Evolutionary conservation across 805 yeast species (phyloP), one percentile per base, ranked within the genome.

Genomic region (Yamadazyma endophytica): DNA sequence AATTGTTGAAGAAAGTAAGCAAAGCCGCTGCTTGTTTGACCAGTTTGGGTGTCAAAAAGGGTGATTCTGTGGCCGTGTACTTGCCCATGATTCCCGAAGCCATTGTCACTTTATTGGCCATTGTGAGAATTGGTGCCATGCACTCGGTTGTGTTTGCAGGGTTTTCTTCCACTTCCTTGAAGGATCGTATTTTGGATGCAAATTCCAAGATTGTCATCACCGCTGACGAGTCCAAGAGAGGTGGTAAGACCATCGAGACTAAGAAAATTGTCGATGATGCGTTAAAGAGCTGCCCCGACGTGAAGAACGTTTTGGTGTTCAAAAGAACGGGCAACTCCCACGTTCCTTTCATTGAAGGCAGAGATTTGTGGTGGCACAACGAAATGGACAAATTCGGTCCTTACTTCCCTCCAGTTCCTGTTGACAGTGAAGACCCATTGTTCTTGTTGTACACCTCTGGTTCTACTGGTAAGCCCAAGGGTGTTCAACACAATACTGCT

Each of bases 131-230:
- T 41, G 94, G 95, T 48, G 95, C 94, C 9, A 66, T 83, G 38
- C 95, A 84, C 57, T 81, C 90, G 2, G 92, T 83, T 21, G 81
- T 84, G 19, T 84, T 84, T 64, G 94, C 94, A 17, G 95, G 95
- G 5, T 84, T 84, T 58, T 75, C 83, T 6, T 71, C 86, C 23
- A 80, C 80, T 36, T 79, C 87, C 8, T 64, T 82, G 41, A 67
- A 75, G 39, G 90, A 82, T 57, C 72, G 90, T 46, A 77, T 82
- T 50, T 70, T 67, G 43, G 85, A 82, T 50, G 92, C 89, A 22
- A 61, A 72, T 46, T 80, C 86, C 25, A 79, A 73, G 51, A 73
- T 81, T 24, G 80, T 84, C 37, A 75, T 84, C 53, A 84, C 94
- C 39, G 72, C 86, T 39, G 92, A 84, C 63, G 92, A 84, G 60